Base-by-base conservation (phyloP, 139 green algal species). In the Picocystis salinarum region DNA sequence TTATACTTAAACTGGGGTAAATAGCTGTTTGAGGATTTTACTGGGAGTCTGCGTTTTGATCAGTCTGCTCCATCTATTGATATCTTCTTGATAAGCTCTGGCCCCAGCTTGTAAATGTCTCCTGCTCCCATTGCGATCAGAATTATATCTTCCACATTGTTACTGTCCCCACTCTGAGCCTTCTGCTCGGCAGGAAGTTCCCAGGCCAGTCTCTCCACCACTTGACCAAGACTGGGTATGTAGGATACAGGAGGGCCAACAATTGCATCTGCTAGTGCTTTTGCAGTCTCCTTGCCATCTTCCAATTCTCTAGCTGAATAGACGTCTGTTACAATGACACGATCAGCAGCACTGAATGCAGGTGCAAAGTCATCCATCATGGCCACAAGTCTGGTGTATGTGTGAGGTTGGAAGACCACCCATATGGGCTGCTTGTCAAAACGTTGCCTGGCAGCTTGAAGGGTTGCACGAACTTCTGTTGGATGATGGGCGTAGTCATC, bases 321-420 rank as follows among this genome's bases (percentile, higher is more conserved):
- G 6, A 22, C 25, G 36, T 42, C 36, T 6, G 25, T 20, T 6
- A 42, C 36, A 17, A 42, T n/a, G 6, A 7, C 36, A 7, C 25
- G 20, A 7, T 42, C 36, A 42, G 36, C 36, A 17, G 6, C 7
- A 20, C 7, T 7, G 20, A 42, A 9, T n/a, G n/a, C n/a, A n/a
- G n/a, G n/a, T n/a, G n/a, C 6, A 9, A 42, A 42, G 36, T 42
- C 36, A n/a, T 22, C 36, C 20, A 9, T 22, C 7, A 42, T 28
- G 7, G 36, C 36, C 7, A 22, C 6, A 6, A 42, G 36, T n/a
- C 36, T 20, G 6, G 36, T 28, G 53, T 45, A 52, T 1, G 53
- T 61, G 41, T 63, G 55, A 1, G 53, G 52, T 19, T 63, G 52
- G 33, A 63, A 63, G 19, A 63, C 42, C 5, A 60, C 55, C 55